phyloP scores from a whole-genome alignment of 106 monocot species.

The Agapanthus africanus region DNA sequence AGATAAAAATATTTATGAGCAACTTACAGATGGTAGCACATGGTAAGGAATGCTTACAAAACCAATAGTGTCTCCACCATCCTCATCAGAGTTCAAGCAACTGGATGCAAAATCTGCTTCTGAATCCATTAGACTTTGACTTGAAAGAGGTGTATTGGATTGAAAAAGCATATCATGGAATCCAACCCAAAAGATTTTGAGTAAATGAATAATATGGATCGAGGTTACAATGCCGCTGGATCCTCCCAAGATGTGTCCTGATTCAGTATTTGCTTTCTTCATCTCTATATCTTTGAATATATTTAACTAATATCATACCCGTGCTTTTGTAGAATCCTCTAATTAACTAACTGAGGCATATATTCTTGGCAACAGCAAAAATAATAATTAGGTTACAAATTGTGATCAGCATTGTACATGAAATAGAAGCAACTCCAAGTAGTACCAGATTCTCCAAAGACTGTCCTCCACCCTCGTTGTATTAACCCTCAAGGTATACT shows the following conservation, averaged over 20 bases:
- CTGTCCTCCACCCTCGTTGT: not conserved
- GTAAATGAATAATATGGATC: not conserved
- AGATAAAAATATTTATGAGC: too few relatives aligned
- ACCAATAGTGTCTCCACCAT: not conserved
- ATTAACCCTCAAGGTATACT: not conserved
- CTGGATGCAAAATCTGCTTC: not conserved
- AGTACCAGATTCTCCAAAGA: not conserved
- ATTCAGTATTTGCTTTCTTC: not conserved
- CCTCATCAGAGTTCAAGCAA: not conserved
- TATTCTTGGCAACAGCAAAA: not conserved
- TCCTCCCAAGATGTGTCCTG: not conserved
- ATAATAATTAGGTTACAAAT: not conserved
- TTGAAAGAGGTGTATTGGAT: not conserved
- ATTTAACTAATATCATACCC: not conserved
- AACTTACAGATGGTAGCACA: not conserved
- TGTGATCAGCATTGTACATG: slow-evolving; percentile 2
- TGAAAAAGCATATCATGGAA: not conserved
- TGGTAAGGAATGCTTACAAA: not conserved
- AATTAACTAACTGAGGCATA: not conserved
- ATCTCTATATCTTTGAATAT: not conserved
- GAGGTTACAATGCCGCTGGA: not conserved
- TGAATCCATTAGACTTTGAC: not conserved
- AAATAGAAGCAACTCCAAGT: not conserved
- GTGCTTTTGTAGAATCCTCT: not conserved
- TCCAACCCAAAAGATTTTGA: not conserved